A percentile compares a stretch with the other conserved stretches of the same genome.
Conservation (phyloP, 2,329 filamentous ascomycete species). For the Diaporthe helianthi region DNA sequence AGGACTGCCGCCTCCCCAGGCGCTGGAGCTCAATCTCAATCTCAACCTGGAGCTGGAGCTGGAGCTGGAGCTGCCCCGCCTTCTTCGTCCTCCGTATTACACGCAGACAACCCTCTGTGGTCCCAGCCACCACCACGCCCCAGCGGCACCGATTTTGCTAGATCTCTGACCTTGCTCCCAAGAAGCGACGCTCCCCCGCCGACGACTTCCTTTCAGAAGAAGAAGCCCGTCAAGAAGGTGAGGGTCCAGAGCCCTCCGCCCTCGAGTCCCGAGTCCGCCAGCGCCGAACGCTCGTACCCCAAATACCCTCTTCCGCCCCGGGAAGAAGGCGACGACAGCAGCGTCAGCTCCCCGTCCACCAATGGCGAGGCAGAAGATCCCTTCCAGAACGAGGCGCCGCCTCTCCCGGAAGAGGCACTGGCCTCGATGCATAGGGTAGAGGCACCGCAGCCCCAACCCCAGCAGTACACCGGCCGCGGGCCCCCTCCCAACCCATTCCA, state of each 20-base stretch:
- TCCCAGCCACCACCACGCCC: constrained; percentile 40
- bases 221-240: constrained; percentile 70
- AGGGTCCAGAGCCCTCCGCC: constrained; percentile 71
- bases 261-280: constrained; percentile 61
- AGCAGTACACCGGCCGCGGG: constrained; percentile 37
- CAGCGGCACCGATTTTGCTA: constrained; percentile 42
- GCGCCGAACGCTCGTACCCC: constrained; percentile 41
- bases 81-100: constrained; percentile 25
- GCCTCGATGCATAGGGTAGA: neutral
- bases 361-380: constrained; percentile 43
- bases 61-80: constrained; percentile 33
- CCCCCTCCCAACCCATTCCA: constrained; percentile 62
- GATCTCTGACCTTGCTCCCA: constrained; percentile 41
- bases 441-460: constrained; percentile 12
- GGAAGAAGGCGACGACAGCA: constrained; percentile 43
- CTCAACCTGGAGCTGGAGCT: constrained; percentile 5
- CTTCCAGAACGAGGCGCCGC: constrained; percentile 41
- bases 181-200: constrained; percentile 43
- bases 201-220: constrained; percentile 47
- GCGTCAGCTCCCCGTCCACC: constrained; percentile 40
- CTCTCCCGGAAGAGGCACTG: constrained; percentile 38
- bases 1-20: constrained; percentile 41
- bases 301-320: constrained; percentile 42
- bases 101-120: constrained; percentile 7
- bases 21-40: constrained; percentile 20